Percentiles rank a stretch among this genome's conserved stretches.
Evolutionary conservation across 2,329 filamentous ascomycete genomes (phyloP).

Genomic region (Diplodia seriata): DNA sequence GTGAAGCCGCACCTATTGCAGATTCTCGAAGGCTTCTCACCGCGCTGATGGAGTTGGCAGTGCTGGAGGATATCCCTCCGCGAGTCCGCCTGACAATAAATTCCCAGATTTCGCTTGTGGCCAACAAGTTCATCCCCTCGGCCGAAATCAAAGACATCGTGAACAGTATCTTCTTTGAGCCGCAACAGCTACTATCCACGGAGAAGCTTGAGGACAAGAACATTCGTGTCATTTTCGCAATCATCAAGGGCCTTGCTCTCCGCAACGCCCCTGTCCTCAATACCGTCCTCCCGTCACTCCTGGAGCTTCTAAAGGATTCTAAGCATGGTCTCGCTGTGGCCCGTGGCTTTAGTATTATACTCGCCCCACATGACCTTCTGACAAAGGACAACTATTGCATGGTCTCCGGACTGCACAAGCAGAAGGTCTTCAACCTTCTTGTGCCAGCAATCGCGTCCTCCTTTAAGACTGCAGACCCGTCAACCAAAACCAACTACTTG

Average conservation of each 20-base stretch:
- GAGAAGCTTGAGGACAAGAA: slow-evolving; percentile 47
- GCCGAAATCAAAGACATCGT: slow-evolving; percentile 50
- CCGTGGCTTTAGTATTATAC: slow-evolving; percentile 64
- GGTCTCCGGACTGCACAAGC: slow-evolving; percentile 67
- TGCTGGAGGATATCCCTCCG: slow-evolving; percentile 40
- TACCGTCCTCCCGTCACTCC: slow-evolving; percentile 52
- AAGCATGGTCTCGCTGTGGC: slow-evolving; percentile 60
- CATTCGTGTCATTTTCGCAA: slow-evolving; percentile 65
- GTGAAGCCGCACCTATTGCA: slow-evolving; percentile 44
- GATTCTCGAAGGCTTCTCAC: slow-evolving; percentile 45
- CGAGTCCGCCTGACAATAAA: slow-evolving; percentile 46
- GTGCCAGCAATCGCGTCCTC: slow-evolving; percentile 62
- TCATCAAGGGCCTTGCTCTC: slow-evolving; percentile 66
- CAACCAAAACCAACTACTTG: slow-evolving; percentile 66
- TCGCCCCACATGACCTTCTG: slow-evolving; percentile 67
- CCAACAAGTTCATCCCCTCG: slow-evolving; percentile 57
- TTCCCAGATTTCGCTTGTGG: slow-evolving; percentile 54
- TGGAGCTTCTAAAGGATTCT: slow-evolving; percentile 59
- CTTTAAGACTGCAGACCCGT: slow-evolving; percentile 55
- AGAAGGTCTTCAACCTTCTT: slow-evolving; percentile 67
- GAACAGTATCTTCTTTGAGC: slow-evolving; percentile 46
- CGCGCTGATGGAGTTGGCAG: slow-evolving; percentile 49
- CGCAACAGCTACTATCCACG: slow-evolving; percentile 43
- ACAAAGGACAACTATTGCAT: slow-evolving; percentile 66
- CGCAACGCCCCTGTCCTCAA: slow-evolving; percentile 58